Base-by-base conservation (phyloP, 805 yeast genomes). In the Starmera amethionina region DNA sequence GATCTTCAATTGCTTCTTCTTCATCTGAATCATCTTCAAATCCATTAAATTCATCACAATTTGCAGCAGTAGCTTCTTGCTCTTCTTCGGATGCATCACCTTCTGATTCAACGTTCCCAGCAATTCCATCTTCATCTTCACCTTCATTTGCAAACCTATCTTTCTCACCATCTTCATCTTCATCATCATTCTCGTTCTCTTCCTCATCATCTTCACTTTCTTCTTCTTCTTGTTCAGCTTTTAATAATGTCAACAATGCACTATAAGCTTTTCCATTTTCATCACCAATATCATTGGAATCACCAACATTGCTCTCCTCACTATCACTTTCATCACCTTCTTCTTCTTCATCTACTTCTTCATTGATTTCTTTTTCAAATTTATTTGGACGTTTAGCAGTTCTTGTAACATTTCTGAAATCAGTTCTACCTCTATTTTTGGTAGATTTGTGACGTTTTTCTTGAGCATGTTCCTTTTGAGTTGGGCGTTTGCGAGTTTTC, bases 191-290 rank as follows among this genome's bases (percentile, higher is more conserved):
- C 43, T 13, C 43, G 40, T 4, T 37, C 42, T 42, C 40, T n/a
- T 41, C 42, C 10, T 41, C 40, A 13, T 41, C 41, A 28, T 41
- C 38, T 11, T 37, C 37, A 4, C 36, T 42, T 32, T 44, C 46
- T 28, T 46, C 42, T n/a, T 40, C 54, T 16, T 59, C 55, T 45
- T 68, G 72, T 39, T 73, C 78, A 9, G 73, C 58, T 34, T 65
- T 70, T 44, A 82, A 64, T 37, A 83, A 65, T 1, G 85, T 75
- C 52, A 83, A 56, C 37, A 83, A 62, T 1, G 90, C 89, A 48
- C 73, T 70, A 57, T 83, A 82, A 0, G 82, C 83, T 50, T 67
- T 64, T 4, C 70, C 67, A 29, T 59, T 52, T 2, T 51, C 58
- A 22, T 35, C 50, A 12, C 46, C 52, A 0, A 45, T 55, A 4